phyloP scores from a whole-genome alignment of 129 eudicot species.

The Cynara cardunculus region DNA sequence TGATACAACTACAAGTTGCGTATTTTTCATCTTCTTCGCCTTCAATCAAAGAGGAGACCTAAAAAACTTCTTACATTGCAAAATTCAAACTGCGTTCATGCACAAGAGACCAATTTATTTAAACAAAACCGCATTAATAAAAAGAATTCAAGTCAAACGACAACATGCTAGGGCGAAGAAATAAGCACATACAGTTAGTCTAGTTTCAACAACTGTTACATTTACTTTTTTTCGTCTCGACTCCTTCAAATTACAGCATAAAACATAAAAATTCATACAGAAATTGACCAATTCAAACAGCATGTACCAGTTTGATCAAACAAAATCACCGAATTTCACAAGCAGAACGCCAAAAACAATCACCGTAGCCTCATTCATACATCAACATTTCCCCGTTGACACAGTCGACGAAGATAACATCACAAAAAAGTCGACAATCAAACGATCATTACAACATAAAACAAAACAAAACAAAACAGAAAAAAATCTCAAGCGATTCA shows the following conservation, averaged over 20 bases:
- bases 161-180: constrained; percentile 20
- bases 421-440: not conserved
- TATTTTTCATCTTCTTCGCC: constrained; percentile 6
- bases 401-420: not conserved
- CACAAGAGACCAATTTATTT: not conserved
- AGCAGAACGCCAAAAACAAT: not conserved
- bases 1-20: not conserved
- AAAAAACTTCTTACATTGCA: constrained; percentile 13
- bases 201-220: constrained; percentile 8
- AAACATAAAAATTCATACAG: not conserved
- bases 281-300: constrained; percentile 2
- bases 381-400: constrained; percentile 18
- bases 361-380: constrained; percentile 7
- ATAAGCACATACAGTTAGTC: not conserved
- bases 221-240: not conserved
- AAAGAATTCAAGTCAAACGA: constrained; percentile 6
- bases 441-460: constrained; percentile 7
- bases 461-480: no score
- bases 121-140: not conserved
- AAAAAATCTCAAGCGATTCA: not conserved
- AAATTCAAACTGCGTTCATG: constrained; percentile 15
- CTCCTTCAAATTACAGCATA: not conserved
- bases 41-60: not conserved
- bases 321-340: constrained; percentile 3
- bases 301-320: constrained; percentile 15